phyloP scores from a whole-genome alignment of 1,284 basidiomycete species.

The Peniophora sp. region DNA sequence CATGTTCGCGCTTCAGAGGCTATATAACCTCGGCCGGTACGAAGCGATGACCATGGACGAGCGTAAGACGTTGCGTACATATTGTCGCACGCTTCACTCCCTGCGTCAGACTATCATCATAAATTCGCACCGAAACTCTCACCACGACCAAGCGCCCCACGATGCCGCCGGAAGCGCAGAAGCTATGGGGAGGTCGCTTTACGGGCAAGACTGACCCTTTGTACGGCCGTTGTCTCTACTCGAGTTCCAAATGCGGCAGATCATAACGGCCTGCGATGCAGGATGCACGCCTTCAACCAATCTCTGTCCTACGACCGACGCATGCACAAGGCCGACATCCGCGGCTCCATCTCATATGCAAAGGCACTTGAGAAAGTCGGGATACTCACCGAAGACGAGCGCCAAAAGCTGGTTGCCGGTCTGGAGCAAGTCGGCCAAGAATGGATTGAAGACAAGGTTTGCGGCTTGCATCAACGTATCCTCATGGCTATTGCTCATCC shows the following conservation, averaged over 20 bases:
- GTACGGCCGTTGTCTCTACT: conserved; percentile 35
- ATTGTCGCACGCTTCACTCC: background rate
- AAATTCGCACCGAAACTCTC: background rate
- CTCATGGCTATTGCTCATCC: background rate
- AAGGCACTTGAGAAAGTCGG: conserved; percentile 76
- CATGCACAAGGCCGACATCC: conserved; percentile 90
- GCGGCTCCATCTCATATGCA: conserved; percentile 93
- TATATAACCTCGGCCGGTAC: too few species aligned
- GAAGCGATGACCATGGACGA: background rate
- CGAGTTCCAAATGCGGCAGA: background rate
- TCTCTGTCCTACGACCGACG: conserved; percentile 92
- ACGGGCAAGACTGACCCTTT: conserved; percentile 84
- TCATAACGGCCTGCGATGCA: conserved; percentile 19
- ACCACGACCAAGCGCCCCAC: background rate
- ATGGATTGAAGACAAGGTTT: conserved; percentile 72
- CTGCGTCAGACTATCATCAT: too few species aligned
- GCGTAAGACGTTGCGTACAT: background rate
- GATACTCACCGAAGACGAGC: conserved; percentile 76
- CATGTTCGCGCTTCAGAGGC: too few species aligned
- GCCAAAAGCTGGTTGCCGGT: conserved; percentile 70
- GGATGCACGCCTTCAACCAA: conserved; percentile 95
- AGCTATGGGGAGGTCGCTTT: conserved; percentile 86
- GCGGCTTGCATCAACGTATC: conserved; percentile 17
- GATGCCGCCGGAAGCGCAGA: conserved; percentile 61
- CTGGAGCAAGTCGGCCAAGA: conserved; percentile 74